Evolutionary conservation across 2,329 filamentous ascomycete species (phyloP), one percentile per base, ranked within the genome.

Genomic region (Paecilomyces niveus): DNA sequence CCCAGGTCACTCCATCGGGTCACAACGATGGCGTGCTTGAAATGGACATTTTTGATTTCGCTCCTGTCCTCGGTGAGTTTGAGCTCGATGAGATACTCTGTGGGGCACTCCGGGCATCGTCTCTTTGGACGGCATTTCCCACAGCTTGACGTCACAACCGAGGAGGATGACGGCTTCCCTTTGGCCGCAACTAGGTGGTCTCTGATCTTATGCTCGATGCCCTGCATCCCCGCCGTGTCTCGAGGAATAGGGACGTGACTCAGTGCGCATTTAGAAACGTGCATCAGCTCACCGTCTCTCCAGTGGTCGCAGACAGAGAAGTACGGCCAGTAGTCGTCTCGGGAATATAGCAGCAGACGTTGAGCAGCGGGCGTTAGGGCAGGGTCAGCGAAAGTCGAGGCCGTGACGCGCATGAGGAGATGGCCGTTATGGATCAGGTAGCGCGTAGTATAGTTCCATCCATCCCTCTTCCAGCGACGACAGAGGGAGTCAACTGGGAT

Each of bases 301-400:
- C 84, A 87, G 67, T 87, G 84, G 1, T 82, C 77, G 63, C 84
- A 87, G 0, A 80, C 81, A 10, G 81, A 84, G 70, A 87, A 87
- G 67, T 82, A 87, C 0, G 84, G 84, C 56, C 76, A 80, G 70
- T 85, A 86, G 64, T 86, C 83, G 55, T 83, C 80, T 58, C 81
- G 78, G 31, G 79, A 83, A 70, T 83, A 86, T 1, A 87, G 76
- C 2, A 87, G 74, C 57, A 84, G 73, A 1, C 84, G 80, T 63
- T 81, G 76, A 3, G 75, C 78, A 3, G 80, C 80, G 5, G 78
- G 73, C 0, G 83, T 81, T 26, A 85, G 74, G 1, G 74, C 79
- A 0, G 80, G 75, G 0, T 76, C 70, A 1, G 83, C 83, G 60
- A 83, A 85, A 21, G 72, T 71, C 58, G 79, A 78, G 56, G 81